These are phyloP conservation scores for Kwoniella sp. DNA, from an alignment of 768 basidiomycete genomes.

Conservation along the genomic window DNA sequence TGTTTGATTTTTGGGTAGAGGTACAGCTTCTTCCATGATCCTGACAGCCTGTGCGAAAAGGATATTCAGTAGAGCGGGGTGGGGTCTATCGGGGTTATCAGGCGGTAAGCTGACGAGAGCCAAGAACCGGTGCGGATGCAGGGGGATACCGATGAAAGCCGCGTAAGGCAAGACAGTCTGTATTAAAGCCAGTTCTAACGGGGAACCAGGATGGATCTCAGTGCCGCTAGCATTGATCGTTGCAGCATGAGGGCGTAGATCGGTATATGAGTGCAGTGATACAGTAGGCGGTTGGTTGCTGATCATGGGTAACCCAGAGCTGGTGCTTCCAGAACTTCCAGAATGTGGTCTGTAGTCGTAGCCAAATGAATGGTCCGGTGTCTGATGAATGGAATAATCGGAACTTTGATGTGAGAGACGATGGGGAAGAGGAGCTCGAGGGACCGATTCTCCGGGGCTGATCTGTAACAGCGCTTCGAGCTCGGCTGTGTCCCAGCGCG, in stretches of 20 bases:
- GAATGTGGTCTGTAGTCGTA: conserved; percentile 11
- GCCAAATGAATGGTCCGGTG: neutral
- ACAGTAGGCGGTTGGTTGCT: conserved; percentile 5
- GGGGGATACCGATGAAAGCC: conserved; percentile 40
- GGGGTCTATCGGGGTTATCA: conserved; percentile 38
- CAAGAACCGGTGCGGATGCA: conserved; percentile 49
- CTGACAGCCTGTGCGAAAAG: conserved; percentile 48
- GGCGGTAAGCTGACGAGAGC: conserved; percentile 34
- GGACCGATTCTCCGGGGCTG: conserved; percentile 12
- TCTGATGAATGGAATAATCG: neutral
- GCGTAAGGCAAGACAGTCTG: conserved; percentile 43
- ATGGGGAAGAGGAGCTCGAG: neutral
- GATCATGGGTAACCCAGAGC: neutral
- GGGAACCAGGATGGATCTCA: conserved; percentile 37
- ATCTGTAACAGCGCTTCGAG: conserved; percentile 20
- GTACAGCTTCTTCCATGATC: conserved; percentile 28
- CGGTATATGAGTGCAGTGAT: conserved; percentile 5
- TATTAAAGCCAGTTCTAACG: conserved; percentile 38
- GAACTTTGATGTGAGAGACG: conserved; percentile 1
- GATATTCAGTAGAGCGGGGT: conserved; percentile 51
- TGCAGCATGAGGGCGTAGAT: conserved; percentile 10
- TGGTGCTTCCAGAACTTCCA: conserved; percentile 2
- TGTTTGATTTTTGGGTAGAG: conserved; percentile 21
- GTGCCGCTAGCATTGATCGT: conserved; percentile 10
- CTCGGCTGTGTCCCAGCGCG: conserved; percentile 17